Evolutionary conservation across 805 yeast species (phyloP), one percentile per base, ranked within the genome.

Genomic region (Komagataella mondaviorum): DNA sequence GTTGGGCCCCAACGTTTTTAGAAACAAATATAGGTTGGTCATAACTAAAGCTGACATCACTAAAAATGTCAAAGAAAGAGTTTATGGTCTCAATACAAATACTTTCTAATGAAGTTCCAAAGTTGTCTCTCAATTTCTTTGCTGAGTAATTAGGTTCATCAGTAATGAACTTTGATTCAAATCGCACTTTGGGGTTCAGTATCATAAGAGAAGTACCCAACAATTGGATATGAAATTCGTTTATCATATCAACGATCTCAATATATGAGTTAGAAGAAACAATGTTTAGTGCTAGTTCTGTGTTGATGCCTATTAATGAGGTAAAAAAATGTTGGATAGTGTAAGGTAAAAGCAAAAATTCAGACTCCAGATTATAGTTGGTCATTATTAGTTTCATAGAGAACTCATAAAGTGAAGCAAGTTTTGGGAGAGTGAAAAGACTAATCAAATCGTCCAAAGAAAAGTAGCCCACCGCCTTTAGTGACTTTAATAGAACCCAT

Each of bases 31-130:
- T 76, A 3, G 79, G 78, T 23, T 64, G 67, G 61, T 88, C 96
- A 60, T 88, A 89, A 14, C 71, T 75, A 58, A 72, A 84, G 4
- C 63, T 68, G 44, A 75, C 75, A 66, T 93, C 98, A 12, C 85
- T 85, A 66, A 84, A 93, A 6, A 89, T 71, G 54, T 88, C 96
- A 64, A 80, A 88, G 5, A 89, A 59, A 2, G 78, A 69, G 59
- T 87, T 83, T 20, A 87, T 64, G 23, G 83, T 68, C 54, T 84
- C 91, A 45, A 80, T 64, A 4, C 80, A 49, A 6, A 60, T 55
- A 30, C 52, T 53, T 52, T 68, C 69, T 20, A 65, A 50, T 12
- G 47, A 23, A 17, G n/a, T 47, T n/a, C 49, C 47, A 20, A 46
- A 47, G 12, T n/a, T 39, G n/a, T 30, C 39, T 30, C 5, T 30